Conservation (phyloP, 2,329 filamentous ascomycete species). For the Fusarium gaditjirri region DNA sequence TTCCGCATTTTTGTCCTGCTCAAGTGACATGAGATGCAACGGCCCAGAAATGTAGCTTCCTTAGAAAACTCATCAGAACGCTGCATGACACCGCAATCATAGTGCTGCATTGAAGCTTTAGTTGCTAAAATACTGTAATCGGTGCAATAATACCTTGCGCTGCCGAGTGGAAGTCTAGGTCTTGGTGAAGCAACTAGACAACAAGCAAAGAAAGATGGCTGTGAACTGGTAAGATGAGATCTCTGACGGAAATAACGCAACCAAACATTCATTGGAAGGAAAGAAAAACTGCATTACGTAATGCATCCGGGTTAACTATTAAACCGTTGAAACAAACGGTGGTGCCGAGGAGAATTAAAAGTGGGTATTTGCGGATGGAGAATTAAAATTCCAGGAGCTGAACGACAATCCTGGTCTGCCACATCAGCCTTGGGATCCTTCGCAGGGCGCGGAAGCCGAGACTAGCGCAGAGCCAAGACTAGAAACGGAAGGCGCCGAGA, state of each 20-base stretch:
- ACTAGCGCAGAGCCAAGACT: too few species aligned
- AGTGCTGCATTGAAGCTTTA: rapidly evolving
- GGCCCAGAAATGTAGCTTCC: too few species aligned
- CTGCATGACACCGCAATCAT: rapidly evolving
- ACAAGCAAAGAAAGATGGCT: neutral
- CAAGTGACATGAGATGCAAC: too few species aligned
- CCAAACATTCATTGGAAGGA: rapidly evolving
- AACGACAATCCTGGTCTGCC: neutral
- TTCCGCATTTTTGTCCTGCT: too few species aligned
- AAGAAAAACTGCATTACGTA: rapidly evolving
- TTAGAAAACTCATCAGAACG: too few species aligned
- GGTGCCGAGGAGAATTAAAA: neutral
- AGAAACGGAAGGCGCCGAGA: neutral
- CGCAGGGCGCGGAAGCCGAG: neutral
- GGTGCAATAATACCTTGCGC: rapidly evolving
- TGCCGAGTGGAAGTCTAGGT: rapidly evolving
- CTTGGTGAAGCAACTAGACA: neutral
- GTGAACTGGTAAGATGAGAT: rapidly evolving
- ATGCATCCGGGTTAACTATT: rapidly evolving
- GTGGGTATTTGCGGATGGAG: rapidly evolving
- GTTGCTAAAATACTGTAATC: rapidly evolving
- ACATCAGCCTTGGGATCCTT: neutral
- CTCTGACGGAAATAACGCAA: rapidly evolving
- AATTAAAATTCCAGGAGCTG: neutral
- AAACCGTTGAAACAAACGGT: rapidly evolving